Percentiles rank a stretch among this genome's conserved stretches.
phyloP scores from a whole-genome alignment of 176 grass and related monocot species.

The Carex cristatella region DNA sequence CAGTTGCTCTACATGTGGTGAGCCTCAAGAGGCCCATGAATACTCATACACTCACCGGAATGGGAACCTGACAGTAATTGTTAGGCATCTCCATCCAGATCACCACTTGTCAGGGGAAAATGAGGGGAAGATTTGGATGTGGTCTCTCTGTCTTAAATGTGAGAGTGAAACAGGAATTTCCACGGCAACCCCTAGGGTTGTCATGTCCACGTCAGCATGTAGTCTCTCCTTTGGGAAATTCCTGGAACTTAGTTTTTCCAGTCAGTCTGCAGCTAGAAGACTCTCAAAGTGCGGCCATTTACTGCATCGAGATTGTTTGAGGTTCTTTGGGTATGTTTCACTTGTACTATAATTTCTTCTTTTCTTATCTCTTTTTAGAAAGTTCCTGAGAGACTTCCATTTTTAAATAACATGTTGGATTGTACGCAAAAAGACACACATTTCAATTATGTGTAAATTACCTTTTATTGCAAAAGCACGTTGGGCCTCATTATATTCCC shows the following conservation, averaged over 20 bases:
- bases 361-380: background rate
- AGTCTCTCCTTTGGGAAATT: constrained; percentile 93
- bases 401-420: background rate
- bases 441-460: background rate
- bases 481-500: background rate
- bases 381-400: background rate
- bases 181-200: constrained; percentile 45
- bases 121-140: constrained; percentile 93
- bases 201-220: constrained; percentile 58
- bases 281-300: constrained; percentile 78
- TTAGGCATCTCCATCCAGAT: constrained; percentile 42
- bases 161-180: constrained; percentile 44
- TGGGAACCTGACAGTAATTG: constrained; percentile 67
- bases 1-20: constrained; percentile 68
- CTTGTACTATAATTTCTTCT: background rate
- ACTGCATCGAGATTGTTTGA: constrained; percentile 78
- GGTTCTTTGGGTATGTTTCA: constrained; percentile 75
- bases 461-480: background rate
- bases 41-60: constrained; percentile 80
- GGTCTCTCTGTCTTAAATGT: constrained; percentile 85
- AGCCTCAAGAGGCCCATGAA: constrained; percentile 69
- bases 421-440: background rate
- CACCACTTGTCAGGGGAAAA: constrained; percentile 50
- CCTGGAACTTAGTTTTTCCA: constrained; percentile 90
- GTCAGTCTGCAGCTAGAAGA: constrained; percentile 65